phyloP scores from a whole-genome alignment of 768 basidiomycete species.

The Leccinum barrowsii region DNA sequence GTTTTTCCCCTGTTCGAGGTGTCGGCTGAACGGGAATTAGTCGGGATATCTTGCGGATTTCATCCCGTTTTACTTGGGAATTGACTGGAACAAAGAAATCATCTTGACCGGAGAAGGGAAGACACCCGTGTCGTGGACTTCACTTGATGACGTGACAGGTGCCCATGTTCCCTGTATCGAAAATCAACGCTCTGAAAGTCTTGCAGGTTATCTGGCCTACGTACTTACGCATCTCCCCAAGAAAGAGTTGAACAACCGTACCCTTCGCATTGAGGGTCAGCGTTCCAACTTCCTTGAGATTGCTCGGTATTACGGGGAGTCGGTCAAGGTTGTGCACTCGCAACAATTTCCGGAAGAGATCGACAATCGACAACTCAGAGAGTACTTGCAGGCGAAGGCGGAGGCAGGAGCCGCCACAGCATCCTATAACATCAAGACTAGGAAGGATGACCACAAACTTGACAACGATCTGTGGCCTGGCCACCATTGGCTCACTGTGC shows the following conservation, averaged over 20 bases:
- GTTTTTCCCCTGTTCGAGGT: background rate
- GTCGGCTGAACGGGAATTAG: constrained; percentile 4
- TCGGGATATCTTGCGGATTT: constrained; percentile 23
- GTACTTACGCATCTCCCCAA: constrained; percentile 17
- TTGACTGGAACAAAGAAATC: constrained; percentile 12
- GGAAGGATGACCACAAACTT: constrained; percentile 16
- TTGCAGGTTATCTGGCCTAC: constrained; percentile 19
- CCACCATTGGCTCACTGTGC: constrained; percentile 26
- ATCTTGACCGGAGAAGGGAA: constrained; percentile 21
- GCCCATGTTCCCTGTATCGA: background rate
- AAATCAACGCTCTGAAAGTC: background rate
- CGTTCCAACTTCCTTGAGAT: constrained; percentile 9
- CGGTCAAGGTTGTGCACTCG: constrained; percentile 1
- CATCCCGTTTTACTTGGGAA: constrained; percentile 22
- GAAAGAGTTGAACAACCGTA: constrained; percentile 9
- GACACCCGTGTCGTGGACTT: constrained; percentile 22
- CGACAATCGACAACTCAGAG: constrained; percentile 7
- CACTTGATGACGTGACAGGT: constrained; percentile 22
- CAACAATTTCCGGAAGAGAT: constrained; percentile 8
- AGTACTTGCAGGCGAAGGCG: constrained; percentile 13
- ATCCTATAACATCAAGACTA: constrained; percentile 7
- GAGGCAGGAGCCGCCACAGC: constrained; percentile 6
- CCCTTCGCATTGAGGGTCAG: constrained; percentile 19
- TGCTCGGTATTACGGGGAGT: constrained; percentile 7
- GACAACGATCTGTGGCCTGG: constrained; percentile 26